A percentile compares a stretch with the other conserved stretches of the same genome.
These are phyloP conservation scores for Nicotiana undulata DNA, from an alignment of 257 asterid genomes.

Conservation along the genomic window DNA sequence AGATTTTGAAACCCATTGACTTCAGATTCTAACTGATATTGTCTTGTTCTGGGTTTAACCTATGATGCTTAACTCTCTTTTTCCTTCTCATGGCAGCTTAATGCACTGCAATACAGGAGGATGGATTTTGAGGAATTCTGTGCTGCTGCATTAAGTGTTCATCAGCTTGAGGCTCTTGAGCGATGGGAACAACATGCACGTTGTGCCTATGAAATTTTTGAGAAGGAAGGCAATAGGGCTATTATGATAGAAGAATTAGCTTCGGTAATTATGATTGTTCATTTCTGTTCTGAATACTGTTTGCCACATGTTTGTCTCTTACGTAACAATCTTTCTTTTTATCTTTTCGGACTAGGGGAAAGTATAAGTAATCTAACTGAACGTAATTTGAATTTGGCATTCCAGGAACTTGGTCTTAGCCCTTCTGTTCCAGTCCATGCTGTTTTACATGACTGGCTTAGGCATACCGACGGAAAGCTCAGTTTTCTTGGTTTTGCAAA, in stretches of 20 bases:
- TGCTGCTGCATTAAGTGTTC: conserved; percentile 65
- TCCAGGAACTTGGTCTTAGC: conserved; percentile 87
- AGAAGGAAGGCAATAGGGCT: conserved; percentile 83
- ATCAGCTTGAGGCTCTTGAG: conserved; percentile 77
- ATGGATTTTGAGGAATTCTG: conserved; percentile 96
- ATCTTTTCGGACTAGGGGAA: not conserved
- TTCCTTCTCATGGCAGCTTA: conserved; percentile 42
- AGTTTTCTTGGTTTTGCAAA: conserved; percentile 81
- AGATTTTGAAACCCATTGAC: conserved; percentile 4
- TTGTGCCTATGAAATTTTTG: conserved; percentile 78
- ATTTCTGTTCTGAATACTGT: not conserved
- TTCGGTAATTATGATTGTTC: conserved; percentile 45
- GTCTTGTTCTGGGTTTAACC: not conserved
- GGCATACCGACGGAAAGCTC: conserved; percentile 81
- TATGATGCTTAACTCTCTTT: conserved; percentile 9
- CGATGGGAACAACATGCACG: conserved; percentile 92
- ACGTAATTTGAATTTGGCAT: not conserved
- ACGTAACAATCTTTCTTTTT: not conserved
- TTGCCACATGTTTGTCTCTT: not conserved
- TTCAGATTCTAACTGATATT: not conserved
- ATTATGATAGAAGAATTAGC: conserved; percentile 90
- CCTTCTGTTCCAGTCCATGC: conserved; percentile 81
- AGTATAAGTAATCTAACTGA: not conserved
- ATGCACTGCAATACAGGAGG: conserved; percentile 86
- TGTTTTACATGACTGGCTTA: conserved; percentile 82